A percentile compares a stretch with the other conserved stretches of the same genome.
phyloP scores from a whole-genome alignment of 257 asterid species.

The Capsicum baccatum region DNA sequence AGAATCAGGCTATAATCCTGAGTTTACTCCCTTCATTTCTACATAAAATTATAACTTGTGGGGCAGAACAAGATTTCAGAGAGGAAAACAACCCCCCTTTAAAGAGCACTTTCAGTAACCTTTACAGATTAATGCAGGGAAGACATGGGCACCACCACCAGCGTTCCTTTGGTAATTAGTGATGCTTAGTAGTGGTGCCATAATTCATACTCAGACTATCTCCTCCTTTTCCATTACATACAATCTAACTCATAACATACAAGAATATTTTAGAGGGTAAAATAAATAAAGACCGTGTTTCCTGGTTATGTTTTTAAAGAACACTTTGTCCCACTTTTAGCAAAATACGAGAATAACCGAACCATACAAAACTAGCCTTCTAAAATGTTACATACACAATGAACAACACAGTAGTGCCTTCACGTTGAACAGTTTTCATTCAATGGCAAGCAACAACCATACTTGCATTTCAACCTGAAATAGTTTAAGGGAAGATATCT shows the following conservation, averaged over 20 bases:
- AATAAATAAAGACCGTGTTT: neutral
- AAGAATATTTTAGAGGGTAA: conserved; percentile 2
- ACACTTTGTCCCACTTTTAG: neutral
- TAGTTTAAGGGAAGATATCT: conserved; percentile 36
- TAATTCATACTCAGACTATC: neutral
- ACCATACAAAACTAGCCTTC: neutral
- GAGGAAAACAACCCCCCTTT: neutral
- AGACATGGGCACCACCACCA: neutral
- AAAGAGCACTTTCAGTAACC: neutral
- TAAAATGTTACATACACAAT: neutral
- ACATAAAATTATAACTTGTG: neutral
- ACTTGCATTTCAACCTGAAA: neutral
- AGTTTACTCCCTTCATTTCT: conserved; percentile 15
- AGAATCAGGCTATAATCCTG: neutral
- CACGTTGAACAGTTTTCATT: neutral
- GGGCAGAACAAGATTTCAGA: neutral
- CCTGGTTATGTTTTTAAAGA: neutral
- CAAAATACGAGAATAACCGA: neutral
- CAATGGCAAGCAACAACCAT: neutral
- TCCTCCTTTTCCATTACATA: neutral
- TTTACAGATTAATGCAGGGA: neutral
- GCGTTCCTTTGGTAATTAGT: neutral
- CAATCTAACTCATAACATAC: neutral
- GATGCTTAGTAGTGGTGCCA: neutral
- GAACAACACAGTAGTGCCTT: conserved; percentile 8